A percentile compares a stretch with the other conserved stretches of the same genome.
These are phyloP conservation scores for Ascomycota sp. DNA, from an alignment of 2,329 filamentous ascomycete genomes.

Conservation along the genomic window DNA sequence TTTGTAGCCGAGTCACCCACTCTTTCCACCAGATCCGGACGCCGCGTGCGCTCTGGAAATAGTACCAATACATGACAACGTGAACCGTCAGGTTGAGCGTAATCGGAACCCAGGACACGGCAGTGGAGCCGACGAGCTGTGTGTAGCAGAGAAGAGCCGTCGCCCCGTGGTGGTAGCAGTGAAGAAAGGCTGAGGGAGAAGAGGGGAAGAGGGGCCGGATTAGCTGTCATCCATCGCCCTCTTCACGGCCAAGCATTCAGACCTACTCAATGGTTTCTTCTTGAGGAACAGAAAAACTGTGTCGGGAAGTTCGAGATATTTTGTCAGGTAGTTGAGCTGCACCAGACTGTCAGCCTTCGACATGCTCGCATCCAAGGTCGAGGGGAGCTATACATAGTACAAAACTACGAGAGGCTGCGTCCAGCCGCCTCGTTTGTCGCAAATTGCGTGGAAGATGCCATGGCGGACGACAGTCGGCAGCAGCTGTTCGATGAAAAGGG, in stretches of 20 bases:
- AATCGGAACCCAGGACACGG: constrained; percentile 90
- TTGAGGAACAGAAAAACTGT: constrained; percentile 95
- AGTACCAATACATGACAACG: constrained; percentile 99
- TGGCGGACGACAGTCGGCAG: constrained; percentile 61
- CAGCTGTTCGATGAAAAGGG: constrained; percentile 78
- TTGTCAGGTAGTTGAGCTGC: constrained; percentile 93
- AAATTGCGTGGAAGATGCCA: constrained; percentile 81
- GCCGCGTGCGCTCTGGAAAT: constrained; percentile 95
- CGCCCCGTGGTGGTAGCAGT: constrained; percentile 96
- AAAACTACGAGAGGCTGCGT: constrained; percentile 81
- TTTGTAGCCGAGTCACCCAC: constrained; percentile 95
- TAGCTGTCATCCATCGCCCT: constrained; percentile 10
- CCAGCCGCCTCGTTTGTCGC: constrained; percentile 64
- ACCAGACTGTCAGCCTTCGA: constrained; percentile 13
- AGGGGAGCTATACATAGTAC: constrained; percentile 54
- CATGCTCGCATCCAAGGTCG: neutral
- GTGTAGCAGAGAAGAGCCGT: constrained; percentile 96
- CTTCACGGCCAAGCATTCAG: neutral
- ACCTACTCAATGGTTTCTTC: constrained; percentile 77
- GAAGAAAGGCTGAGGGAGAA: constrained; percentile 93
- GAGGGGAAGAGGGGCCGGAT: constrained; percentile 7
- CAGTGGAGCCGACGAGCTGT: constrained; percentile 78
- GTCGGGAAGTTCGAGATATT: constrained; percentile 89
- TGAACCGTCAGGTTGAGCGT: constrained; percentile 83
- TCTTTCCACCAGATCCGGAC: constrained; percentile 99